These are phyloP conservation scores for Metschnikowia lochheadii DNA, from an alignment of 805 yeast genomes.

Conservation along the genomic window DNA sequence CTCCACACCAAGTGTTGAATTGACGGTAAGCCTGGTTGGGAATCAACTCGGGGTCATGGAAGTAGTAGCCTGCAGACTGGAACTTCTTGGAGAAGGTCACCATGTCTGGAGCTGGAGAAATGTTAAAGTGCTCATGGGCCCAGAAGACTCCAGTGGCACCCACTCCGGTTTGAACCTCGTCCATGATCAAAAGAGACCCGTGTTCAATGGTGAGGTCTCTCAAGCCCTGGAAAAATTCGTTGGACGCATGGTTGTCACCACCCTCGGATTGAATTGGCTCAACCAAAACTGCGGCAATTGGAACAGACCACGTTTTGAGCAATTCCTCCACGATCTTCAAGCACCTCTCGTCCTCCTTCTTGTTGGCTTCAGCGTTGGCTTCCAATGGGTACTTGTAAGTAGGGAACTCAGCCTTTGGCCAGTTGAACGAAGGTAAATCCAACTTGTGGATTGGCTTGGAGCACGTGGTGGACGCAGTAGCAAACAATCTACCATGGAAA, in stretches of 20 bases:
- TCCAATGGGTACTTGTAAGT: conserved; percentile 79
- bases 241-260: conserved; percentile 84
- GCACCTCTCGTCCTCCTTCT: conserved; percentile 77
- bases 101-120: conserved; percentile 73
- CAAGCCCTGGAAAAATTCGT: conserved; percentile 74
- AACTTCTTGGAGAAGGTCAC: conserved; percentile 86
- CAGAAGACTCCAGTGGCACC: conserved; percentile 84
- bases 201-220: conserved; percentile 70
- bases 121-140: conserved; percentile 84
- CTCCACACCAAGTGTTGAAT: conserved; percentile 94
- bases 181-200: conserved; percentile 70
- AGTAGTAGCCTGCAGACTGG: conserved; percentile 86
- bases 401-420: conserved; percentile 97
- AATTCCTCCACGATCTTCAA: conserved; percentile 69
- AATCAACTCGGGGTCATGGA: conserved; percentile 65
- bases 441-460: conserved; percentile 94
- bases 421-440: conserved; percentile 87
- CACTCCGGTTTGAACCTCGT: conserved; percentile 88
- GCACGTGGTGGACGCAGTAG: conserved; percentile 85
- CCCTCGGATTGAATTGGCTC: conserved; percentile 94
- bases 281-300: conserved; percentile 83
- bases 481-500: conserved; percentile 94
- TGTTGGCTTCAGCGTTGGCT: conserved; percentile 57
- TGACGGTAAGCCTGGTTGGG: conserved; percentile 82
- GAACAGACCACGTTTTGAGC: conserved; percentile 61